Conservation (phyloP, 768 basidiomycete genomes). For the Rossbeevera mucosa region DNA sequence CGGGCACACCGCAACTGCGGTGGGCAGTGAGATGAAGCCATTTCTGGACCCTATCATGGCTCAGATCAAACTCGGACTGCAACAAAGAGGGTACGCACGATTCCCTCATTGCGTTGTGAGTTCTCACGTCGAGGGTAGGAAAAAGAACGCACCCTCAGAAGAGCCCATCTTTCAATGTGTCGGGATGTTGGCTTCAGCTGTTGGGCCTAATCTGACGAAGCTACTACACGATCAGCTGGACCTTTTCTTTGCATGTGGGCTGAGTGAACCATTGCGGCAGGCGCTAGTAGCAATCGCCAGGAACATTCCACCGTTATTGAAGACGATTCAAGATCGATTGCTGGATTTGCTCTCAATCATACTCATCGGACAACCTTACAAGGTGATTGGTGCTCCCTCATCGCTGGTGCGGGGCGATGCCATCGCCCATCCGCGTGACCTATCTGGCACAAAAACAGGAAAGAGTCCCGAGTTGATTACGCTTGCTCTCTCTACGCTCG, state of each 20-base stretch:
- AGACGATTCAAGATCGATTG: slow-evolving; percentile 92
- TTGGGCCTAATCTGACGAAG: slow-evolving; percentile 94
- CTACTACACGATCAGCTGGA: slow-evolving; percentile 95
- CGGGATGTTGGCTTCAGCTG: slow-evolving; percentile 91
- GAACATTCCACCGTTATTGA: slow-evolving; percentile 84
- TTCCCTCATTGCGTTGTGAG: not conserved
- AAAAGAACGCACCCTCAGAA: slow-evolving; percentile 89
- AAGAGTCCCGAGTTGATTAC: slow-evolving; percentile 69
- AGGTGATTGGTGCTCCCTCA: slow-evolving; percentile 80
- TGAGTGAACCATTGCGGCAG: slow-evolving; percentile 83
- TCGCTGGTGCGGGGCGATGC: slow-evolving; percentile 54
- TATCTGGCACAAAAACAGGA: slow-evolving; percentile 48
- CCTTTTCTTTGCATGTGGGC: slow-evolving; percentile 90
- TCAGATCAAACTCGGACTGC: slow-evolving; percentile 85
- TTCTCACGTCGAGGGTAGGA: slow-evolving; percentile 34
- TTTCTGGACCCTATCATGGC: slow-evolving; percentile 90
- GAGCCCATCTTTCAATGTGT: slow-evolving; percentile 97
- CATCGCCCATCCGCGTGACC: slow-evolving; percentile 44
- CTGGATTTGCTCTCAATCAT: slow-evolving; percentile 79
- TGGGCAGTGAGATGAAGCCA: slow-evolving; percentile 91
- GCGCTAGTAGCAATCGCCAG: slow-evolving; percentile 81
- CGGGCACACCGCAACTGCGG: slow-evolving; percentile 88
- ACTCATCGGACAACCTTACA: slow-evolving; percentile 80
- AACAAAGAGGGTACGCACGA: slow-evolving; percentile 68
- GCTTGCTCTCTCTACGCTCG: slow-evolving; percentile 81